Base-by-base conservation (phyloP, 1,284 basidiomycete species). In the Ustilago sp. region DNA sequence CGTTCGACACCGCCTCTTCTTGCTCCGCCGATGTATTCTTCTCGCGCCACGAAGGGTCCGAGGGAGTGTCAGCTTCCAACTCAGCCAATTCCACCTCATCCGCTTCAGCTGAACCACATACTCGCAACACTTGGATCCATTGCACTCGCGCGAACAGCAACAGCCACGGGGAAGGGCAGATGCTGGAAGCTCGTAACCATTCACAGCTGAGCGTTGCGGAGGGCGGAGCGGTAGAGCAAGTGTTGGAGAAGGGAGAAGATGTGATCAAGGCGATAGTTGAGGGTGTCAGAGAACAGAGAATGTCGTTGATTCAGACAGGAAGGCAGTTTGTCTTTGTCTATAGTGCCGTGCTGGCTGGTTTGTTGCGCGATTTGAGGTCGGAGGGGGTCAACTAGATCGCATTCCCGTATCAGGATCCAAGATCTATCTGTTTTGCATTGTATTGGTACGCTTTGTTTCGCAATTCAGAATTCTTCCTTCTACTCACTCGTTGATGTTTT, bases 271-370 rank as follows among this genome's bases (percentile, higher is more conserved):
- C 45, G 2, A 64, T 69, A 4, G 74, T 78, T 4, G 77, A 81
- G 11, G 68, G 56, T 4, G 76, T 78, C 23, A 61, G 84, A 8
- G 83, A 86, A 64, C 84, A 86, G 73, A 76, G 84, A 32, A 86
- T 85, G 83, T 79, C 74, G 52, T 67, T 80, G 65, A 80, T 86
- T 23, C 84, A 85, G 62, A 85, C 83, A 7, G 77, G 75, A 7
- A 54, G 84, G 12, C 84, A 85, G 66, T 86, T 74, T 64, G 83
- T 85, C 28, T 86, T 84, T 74, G 78, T 77, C 45, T 83, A 84
- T 53, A 69, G 63, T 32, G 80, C 82, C 19, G 78, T 86, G 2
- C 52, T 84, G 17, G 68, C 66, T 3, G 83, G 81, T 0, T 45
- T 84, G 13, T 56, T 84, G 50, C 36, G 71, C n/a, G 82, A 83